Evolutionary conservation across 2,329 filamentous ascomycete genomes (phyloP), one percentile per base, ranked within the genome.

Genomic region (Graphiopsis chlorocephala): DNA sequence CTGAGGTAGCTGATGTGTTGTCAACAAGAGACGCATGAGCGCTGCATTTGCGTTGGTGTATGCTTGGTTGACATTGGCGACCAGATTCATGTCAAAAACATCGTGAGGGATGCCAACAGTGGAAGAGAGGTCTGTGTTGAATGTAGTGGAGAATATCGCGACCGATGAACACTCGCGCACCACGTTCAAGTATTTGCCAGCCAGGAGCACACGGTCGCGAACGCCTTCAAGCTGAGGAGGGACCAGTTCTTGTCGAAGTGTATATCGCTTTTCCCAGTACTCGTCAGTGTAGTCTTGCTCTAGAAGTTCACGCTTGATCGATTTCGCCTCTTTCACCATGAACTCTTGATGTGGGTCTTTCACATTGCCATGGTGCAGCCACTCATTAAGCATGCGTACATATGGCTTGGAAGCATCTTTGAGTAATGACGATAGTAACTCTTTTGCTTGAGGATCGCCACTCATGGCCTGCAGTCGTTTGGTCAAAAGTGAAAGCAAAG

Each of bases 281-380:
- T 99, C 95, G 76, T 99, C 95, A 0, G 94, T 99, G 73, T 98
- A 99, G 76, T 99, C 95, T 74, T 97, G 90, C 74, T 98, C 93
- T 2, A 99, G 81, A 65, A 91, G 86, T 76, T 98, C 95, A 47
- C 95, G 87, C 65, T 90, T 90, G 71, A 99, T 97, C 73, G 93
- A 97, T 78, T 94, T 96, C 72, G 97, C 92, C 77, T 98, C 95
- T 74, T 96, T 96, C 74, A 99, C 89, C 61, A 99, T 80, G 71
- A 99, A 99, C 76, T 99, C 95, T 1, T 89, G 86, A 76, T 98
- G 94, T 0, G 93, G 92, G 75, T 99, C 95, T 73, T 90, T 92
- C 77, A 99, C 98, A 57, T 90, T 92, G 45, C 95, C 95, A 73
- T 96, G 94, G 74, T 99, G 95, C 17, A 99, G 82, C 95, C 95